phyloP scores from a whole-genome alignment of 169 alveolate species.

The Fabrea salina region DNA sequence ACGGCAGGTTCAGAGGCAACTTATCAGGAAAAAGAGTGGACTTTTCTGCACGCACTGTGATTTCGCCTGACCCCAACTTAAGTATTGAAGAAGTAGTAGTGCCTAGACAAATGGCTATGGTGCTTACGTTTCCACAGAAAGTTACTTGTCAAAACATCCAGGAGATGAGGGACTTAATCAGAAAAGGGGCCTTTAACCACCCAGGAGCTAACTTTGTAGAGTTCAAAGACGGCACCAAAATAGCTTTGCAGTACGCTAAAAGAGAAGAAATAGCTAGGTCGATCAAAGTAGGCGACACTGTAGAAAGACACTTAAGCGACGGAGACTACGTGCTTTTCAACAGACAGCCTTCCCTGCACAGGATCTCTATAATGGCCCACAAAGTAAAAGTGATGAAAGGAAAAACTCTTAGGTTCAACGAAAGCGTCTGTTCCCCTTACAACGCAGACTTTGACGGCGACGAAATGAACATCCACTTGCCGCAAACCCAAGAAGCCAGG shows the following conservation, averaged over 20 bases:
- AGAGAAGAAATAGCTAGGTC: constrained; percentile 56
- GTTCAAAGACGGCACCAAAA: constrained; percentile 44
- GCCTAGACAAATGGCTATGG: constrained; percentile 96
- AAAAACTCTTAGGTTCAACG: constrained; percentile 96
- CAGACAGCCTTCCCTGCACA: constrained; percentile 98
- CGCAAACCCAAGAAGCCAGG: constrained; percentile 97
- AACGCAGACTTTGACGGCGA: constrained; percentile 99
- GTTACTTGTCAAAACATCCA: constrained; percentile 90
- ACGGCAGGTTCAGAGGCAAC: constrained; percentile 98
- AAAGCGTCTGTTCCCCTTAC: constrained; percentile 98
- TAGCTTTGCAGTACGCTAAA: constrained; percentile 34
- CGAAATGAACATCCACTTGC: constrained; percentile 99
- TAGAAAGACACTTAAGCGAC: constrained; percentile 95
- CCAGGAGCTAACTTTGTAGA: constrained; percentile 96
- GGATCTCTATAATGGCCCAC: constrained; percentile 97
- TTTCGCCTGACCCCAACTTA: constrained; percentile 99
- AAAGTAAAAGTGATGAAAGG: constrained; percentile 93
- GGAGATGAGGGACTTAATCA: constrained; percentile 83
- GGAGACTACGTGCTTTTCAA: constrained; percentile 98
- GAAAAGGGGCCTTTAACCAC: constrained; percentile 92
- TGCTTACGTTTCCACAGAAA: constrained; percentile 95
- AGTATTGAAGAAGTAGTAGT: constrained; percentile 96
- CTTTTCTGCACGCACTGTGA: constrained; percentile 98
- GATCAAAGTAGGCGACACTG: constrained; percentile 94
- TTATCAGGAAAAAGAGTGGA: constrained; percentile 99